phyloP scores from a whole-genome alignment of 176 grass and related monocot species.

The Thalia dealbata region DNA sequence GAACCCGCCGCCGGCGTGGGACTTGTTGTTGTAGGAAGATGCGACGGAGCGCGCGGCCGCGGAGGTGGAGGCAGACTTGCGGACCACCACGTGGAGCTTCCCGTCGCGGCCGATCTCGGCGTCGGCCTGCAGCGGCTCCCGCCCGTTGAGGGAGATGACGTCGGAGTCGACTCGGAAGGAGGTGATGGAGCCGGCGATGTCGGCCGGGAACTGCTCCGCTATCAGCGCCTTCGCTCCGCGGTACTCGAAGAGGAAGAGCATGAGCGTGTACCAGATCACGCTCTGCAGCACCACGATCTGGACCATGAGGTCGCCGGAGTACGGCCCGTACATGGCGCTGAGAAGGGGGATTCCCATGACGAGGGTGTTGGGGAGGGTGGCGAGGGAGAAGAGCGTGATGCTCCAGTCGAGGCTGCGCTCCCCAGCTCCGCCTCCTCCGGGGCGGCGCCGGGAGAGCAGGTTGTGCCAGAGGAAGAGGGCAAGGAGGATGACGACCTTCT shows the following conservation, averaged over 20 bases:
- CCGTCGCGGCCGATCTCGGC: conserved; percentile 1
- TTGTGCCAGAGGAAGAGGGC: background rate
- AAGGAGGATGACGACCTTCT: conserved; percentile 10
- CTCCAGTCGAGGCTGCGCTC: background rate
- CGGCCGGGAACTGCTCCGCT: background rate
- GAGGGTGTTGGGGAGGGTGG: conserved; percentile 7
- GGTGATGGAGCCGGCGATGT: background rate
- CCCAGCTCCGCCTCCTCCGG: too few species aligned
- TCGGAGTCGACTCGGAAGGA: conserved; percentile 7
- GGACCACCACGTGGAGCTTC: background rate
- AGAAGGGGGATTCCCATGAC: conserved; percentile 1
- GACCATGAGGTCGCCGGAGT: conserved; percentile 1
- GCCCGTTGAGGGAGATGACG: conserved; percentile 2
- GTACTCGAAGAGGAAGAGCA: conserved; percentile 12
- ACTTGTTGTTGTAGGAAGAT: background rate
- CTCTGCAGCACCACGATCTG: conserved; percentile 9
- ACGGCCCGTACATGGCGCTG: background rate
- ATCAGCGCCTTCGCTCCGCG: background rate
- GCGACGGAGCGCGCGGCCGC: background rate
- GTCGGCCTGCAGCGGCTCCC: conserved; percentile 4
- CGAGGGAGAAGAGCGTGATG: background rate
- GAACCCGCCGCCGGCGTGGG: conserved; percentile 2
- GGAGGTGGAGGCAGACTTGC: conserved; percentile 12
- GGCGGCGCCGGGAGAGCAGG: too few species aligned
- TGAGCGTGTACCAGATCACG: conserved; percentile 4